phyloP scores from a whole-genome alignment of 768 basidiomycete genomes.

The Cystoderma amianthinum region DNA sequence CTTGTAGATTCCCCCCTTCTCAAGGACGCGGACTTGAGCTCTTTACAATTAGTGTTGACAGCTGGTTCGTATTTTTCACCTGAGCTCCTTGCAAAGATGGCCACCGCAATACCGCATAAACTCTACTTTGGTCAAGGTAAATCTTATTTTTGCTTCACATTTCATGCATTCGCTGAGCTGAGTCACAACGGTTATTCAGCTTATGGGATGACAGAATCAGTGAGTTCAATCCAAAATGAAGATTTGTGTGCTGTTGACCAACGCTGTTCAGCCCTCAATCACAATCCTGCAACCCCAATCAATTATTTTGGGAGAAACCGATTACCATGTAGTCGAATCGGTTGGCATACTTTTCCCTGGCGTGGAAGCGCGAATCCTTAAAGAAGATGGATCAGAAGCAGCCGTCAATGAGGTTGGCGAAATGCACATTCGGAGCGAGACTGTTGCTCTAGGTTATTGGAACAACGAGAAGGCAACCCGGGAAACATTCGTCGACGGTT shows the following conservation, averaged over 20 bases:
- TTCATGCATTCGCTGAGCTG: background rate
- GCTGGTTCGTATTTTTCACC: background rate
- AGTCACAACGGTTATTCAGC: conserved; percentile 27
- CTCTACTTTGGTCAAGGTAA: background rate
- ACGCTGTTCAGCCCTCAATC: background rate
- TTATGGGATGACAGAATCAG: conserved; percentile 67
- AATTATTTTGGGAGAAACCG: background rate
- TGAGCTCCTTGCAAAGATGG: background rate
- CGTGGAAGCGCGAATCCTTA: conserved; percentile 27
- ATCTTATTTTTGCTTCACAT: background rate
- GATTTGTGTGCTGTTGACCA: conserved; percentile 1
- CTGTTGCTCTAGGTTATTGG: conserved; percentile 51
- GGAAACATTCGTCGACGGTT: conserved; percentile 54
- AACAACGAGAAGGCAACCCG: too few species aligned
- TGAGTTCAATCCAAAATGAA: conserved; percentile 21
- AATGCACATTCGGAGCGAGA: conserved; percentile 40
- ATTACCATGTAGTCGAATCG: background rate
- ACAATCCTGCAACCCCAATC: background rate
- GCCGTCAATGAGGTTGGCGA: conserved; percentile 49
- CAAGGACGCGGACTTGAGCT: background rate
- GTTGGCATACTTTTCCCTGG: background rate
- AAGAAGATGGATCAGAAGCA: conserved; percentile 45
- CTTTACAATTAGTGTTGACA: background rate
- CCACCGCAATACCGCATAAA: background rate
- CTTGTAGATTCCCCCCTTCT: background rate